Base-by-base conservation (phyloP, 2,329 filamentous ascomycete genomes). In the Corynespora cassiicola region DNA sequence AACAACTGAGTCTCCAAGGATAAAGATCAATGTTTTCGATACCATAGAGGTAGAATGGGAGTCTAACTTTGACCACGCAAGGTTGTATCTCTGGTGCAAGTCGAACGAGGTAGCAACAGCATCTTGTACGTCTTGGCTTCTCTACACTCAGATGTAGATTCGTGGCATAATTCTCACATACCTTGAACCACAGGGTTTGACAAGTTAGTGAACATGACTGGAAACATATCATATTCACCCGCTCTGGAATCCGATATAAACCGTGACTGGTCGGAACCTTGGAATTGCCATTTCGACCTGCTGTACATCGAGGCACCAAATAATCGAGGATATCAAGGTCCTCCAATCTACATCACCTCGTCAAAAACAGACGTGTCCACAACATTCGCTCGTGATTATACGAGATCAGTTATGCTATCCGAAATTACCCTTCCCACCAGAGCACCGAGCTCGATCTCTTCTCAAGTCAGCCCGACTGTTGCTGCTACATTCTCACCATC, bases 221-320 rank as follows among this genome's bases (percentile, higher is more conserved):
- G 32, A 3, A 37, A 40, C n/a, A 26, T 28, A 2, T 23, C 31
- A 6, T 45, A 36, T 28, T 36, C 28, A 14, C 35, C 40, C 2
- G 34, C 32, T 22, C n/a, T 24, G n/a, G 8, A 24, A 24, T 8
- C 22, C 8, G 35, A 35, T 9, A 19, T 24, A 26, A 39, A 24
- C 27, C 36, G 27, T 17, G 30, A 19, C 12, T 32, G 28, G 29
- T 32, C 29, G n/a, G 27, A 28, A 2, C 41, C 31, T 17, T 39
- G 25, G 6, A 10, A 20, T 9, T 39, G 41, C 21, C 41, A 44
- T 22, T 31, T 35, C 25, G 31, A 44, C 15, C 31, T 44, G n/a
- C 30, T 40, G 14, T 32, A 27, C 18, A 24, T 29, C 7, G 34
- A 38, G 5, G 25, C 24, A 12, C 15, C 22, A 17, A 21, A 23